Base-by-base conservation (phyloP, 495 filamentous ascomycete genomes). In the Astrocystis sublimbata region DNA sequence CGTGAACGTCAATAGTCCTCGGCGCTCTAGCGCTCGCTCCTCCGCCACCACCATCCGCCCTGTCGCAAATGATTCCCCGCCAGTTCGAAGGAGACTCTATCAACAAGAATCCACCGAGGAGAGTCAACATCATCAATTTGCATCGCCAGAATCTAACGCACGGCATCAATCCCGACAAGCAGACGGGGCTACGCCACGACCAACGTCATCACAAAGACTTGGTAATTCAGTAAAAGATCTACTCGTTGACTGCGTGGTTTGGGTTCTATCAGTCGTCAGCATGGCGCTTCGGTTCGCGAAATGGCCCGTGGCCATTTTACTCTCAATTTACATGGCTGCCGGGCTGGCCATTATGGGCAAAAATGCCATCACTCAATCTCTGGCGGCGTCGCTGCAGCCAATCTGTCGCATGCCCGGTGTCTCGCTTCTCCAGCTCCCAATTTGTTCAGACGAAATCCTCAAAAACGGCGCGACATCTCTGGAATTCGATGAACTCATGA, bases 401-500 rank as follows among this genome's bases (percentile, higher is more conserved):
- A 40, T 91, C 23, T 91, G 89, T 66, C 76, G 78, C 19, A 71
- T 92, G 2, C 89, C 89, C 0, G 86, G 86, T 7, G 77, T 73
- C 13, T 84, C 83, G 1, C 69, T 81, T 15, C 64, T 90, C 8
- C 71, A 80, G 58, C 70, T 89, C 6, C 83, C 87, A 15, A 85
- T 90, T 64, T 92, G 88, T 62, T 68, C 78, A 4, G 74, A 72
- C 24, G 36, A 43, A 2, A 19, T 55, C 19, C 24, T 54, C 15
- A 56, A 41, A 62, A 54, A 6, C 65, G 67, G 43, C 31, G 53
- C 41, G 51, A 65, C 50, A 66, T 67, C 71, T 4, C 77, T 87
- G 17, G 83, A 88, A 56, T 92, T 91, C 59, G 85, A 88, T 41
- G 77, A 84, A 58, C 75, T 92, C 23, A 86, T 91, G 73, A 77